A percentile compares a stretch with the other conserved stretches of the same genome.
These are phyloP conservation scores for Colletotrichum sp. DNA, from an alignment of 2,329 filamentous ascomycete genomes.

Conservation along the genomic window DNA sequence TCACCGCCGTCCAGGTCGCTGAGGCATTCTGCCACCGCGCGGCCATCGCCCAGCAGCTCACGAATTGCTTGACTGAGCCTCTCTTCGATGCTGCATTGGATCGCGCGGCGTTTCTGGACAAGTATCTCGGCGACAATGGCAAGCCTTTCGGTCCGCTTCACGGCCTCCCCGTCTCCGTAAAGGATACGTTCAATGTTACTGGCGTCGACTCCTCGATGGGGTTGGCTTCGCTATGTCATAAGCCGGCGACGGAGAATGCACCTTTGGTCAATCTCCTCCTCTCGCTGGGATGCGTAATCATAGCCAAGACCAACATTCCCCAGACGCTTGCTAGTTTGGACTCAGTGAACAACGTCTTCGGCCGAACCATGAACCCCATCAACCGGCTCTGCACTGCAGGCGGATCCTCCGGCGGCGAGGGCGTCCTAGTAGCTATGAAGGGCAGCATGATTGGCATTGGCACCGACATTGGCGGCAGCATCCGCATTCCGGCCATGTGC, in stretches of 20 bases:
- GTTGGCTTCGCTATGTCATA: constrained; percentile 34
- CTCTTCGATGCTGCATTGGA: constrained; percentile 53
- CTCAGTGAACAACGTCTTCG: constrained; percentile 17
- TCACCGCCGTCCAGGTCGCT: background rate
- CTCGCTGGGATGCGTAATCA: constrained; percentile 29
- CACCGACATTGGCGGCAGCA: constrained; percentile 16
- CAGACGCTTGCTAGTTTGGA: constrained; percentile 28
- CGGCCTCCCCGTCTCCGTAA: constrained; percentile 62
- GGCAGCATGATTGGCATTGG: constrained; percentile 11
- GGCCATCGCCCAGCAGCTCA: constrained; percentile 60
- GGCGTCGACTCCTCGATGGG: constrained; percentile 53
- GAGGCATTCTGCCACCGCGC: constrained; percentile 12
- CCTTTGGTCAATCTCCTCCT: constrained; percentile 31
- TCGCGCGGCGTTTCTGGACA: constrained; percentile 53
- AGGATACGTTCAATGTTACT: constrained; percentile 46
- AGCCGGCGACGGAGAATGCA: constrained; percentile 32
- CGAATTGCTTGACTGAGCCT: constrained; percentile 56
- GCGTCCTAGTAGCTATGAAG: constrained; percentile 3
- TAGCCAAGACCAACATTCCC: constrained; percentile 27
- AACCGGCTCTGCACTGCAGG: constrained; percentile 10
- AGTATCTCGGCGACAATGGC: constrained; percentile 42
- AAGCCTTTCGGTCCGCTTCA: constrained; percentile 62
- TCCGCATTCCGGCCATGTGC: constrained; percentile 16
- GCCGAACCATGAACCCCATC: constrained; percentile 14
- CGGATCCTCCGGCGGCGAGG: constrained; percentile 16